phyloP scores from a whole-genome alignment of 2,329 filamentous ascomycete species.

The Fusarium subglutinans region DNA sequence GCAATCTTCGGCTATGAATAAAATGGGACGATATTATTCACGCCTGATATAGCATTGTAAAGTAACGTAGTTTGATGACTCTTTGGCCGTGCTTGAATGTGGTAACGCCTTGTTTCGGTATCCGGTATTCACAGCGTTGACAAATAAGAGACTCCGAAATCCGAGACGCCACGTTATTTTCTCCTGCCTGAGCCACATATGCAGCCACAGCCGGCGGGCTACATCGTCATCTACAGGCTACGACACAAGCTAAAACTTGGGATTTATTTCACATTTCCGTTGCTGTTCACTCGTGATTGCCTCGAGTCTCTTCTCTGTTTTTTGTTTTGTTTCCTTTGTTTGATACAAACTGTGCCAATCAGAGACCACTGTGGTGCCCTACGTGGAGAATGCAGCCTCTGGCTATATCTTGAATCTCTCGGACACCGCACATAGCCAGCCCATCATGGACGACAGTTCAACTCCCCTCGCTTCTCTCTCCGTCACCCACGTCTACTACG shows the following conservation, averaged over 20 bases:
- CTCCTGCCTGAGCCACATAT: not conserved
- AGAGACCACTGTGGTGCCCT: not conserved
- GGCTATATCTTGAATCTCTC: not conserved
- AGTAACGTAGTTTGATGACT: conserved; percentile 22
- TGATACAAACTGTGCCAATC: not conserved
- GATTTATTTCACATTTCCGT: not conserved
- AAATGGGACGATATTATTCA: not conserved
- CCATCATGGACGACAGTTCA: conserved; percentile 42
- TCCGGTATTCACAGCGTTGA: not conserved
- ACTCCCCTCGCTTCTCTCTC: conserved; percentile 86
- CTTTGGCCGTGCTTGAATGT: conserved; percentile 30
- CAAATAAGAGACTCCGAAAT: conserved; percentile 18
- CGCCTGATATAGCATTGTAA: not conserved
- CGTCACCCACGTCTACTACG: conserved; percentile 95
- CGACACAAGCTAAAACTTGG: conserved; percentile 4
- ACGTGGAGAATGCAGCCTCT: conserved; percentile 14
- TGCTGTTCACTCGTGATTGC: not conserved
- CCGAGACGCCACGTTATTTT: conserved; percentile 15
- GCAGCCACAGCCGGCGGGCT: conserved; percentile 9
- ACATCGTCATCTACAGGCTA: conserved; percentile 15
- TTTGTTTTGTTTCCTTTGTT: not conserved
- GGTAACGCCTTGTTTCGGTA: conserved; percentile 5
- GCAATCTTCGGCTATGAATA: not conserved
- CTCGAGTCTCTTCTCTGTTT: not conserved
- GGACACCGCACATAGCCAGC: not conserved